A percentile compares a stretch with the other conserved stretches of the same genome.
These are phyloP conservation scores for Bassia scoparia DNA, from an alignment of 148 eudicot genomes.

Conservation along the genomic window DNA sequence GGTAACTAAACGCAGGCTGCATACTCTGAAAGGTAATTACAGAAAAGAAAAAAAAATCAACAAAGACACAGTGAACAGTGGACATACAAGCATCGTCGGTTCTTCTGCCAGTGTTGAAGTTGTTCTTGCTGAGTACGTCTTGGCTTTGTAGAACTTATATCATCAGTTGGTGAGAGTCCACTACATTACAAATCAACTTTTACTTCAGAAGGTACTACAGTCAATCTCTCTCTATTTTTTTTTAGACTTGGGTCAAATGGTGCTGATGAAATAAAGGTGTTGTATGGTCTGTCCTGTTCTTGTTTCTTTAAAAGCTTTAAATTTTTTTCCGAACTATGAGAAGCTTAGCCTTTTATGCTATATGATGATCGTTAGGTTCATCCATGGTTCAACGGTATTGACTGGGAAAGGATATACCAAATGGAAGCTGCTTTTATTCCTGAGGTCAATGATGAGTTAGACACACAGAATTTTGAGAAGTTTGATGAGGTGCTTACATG, in stretches of 20 bases:
- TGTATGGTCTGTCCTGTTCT: constrained; percentile 51
- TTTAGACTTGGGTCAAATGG: constrained; percentile 90
- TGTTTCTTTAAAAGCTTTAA: constrained; percentile 23
- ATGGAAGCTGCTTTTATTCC: constrained; percentile 97
- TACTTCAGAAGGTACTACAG: too few species aligned
- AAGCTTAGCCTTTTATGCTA: not conserved
- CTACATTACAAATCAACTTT: too few species aligned
- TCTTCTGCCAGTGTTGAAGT: constrained; percentile 93
- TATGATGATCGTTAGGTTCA: constrained; percentile 46
- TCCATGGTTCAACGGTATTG: constrained; percentile 73
- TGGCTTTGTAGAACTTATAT: constrained; percentile 51
- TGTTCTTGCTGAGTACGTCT: constrained; percentile 95
- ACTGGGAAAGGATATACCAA: constrained; percentile 79
- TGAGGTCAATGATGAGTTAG: constrained; percentile 92
- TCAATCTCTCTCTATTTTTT: too few species aligned
- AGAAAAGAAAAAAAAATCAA: not conserved
- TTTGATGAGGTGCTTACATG: constrained; percentile 72
- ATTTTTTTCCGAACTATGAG: not conserved
- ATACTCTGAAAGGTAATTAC: not conserved
- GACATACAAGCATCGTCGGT: constrained; percentile 89
- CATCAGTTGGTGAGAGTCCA: constrained; percentile 49
- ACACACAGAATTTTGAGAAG: constrained; percentile 95
- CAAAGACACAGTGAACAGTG: constrained; percentile 24
- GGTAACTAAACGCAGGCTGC: not conserved
- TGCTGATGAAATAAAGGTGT: constrained; percentile 94